These are phyloP conservation scores for Chlorella sorokiniana DNA, from an alignment of 139 green algal species.

Conservation along the genomic window DNA sequence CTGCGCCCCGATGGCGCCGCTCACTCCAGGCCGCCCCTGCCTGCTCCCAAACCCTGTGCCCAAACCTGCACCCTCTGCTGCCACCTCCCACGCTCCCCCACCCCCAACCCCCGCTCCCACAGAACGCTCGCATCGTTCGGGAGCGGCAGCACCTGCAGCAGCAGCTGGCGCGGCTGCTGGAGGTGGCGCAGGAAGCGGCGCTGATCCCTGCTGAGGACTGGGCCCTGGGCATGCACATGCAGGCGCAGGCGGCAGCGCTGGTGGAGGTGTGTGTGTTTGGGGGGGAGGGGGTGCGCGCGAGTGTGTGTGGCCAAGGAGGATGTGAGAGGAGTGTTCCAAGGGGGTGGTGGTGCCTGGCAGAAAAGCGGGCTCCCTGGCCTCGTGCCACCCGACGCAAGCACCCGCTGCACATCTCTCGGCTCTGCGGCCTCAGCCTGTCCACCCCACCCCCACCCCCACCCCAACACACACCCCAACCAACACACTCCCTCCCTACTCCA, in stretches of 20 bases:
- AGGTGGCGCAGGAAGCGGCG: neutral
- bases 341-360: neutral
- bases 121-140: neutral
- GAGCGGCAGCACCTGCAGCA: constrained; percentile 16
- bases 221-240: neutral
- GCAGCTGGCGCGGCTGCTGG: neutral
- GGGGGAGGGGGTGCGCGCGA: too few relatives aligned
- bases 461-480: neutral
- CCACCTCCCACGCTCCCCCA: too few relatives aligned
- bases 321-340: neutral
- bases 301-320: neutral
- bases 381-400: too few relatives aligned
- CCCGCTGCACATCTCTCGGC: too few relatives aligned
- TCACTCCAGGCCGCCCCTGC: too few relatives aligned
- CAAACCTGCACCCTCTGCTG: too few relatives aligned
- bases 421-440: neutral
- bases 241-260: neutral
- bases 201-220: too few relatives aligned
- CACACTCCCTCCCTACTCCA: too few relatives aligned
- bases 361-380: too few relatives aligned
- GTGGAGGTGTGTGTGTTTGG: constrained; percentile 27
- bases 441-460: neutral
- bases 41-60: too few relatives aligned
- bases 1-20: too few relatives aligned
- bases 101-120: too few relatives aligned